Evolutionary conservation across 225 moss, liverwort and hornwort species (phyloP), one percentile per base, ranked within the genome.

Genomic region (Pseudoscleropodium purum): DNA sequence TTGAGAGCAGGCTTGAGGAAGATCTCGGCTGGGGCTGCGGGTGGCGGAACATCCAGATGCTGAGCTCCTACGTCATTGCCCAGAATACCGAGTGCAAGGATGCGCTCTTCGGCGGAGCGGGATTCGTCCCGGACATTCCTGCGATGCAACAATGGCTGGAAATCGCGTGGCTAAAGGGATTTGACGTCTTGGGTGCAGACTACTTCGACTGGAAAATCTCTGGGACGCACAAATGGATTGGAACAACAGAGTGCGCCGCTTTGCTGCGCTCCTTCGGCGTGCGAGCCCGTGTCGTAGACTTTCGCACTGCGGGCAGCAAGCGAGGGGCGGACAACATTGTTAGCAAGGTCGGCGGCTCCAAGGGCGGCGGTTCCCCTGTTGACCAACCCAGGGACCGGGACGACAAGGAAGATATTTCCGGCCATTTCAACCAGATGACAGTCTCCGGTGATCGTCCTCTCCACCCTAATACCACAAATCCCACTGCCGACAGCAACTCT

Each of bases 21-120:
- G 96, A 97, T 84, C 90, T 94, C 27, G 96, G 96, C 52, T 97
- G 96, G 96, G 96, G 96, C 59, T 97, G 96, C 60, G 96, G 96
- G 54, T 97, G 96, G 96, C 94, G 96, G 34, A 96, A 96, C 86
- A 96, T 96, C 86, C 96, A 96, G 88, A 96, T 96, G 89, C 49
- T 97, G 64, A 91, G 91, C 85, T 97, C 95, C 20, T 92, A 87
- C 47, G 9, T 97, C 81, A 84, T 94, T 61, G 90, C 90, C 6
- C 90, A 94, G 68, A 76, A 91, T 51, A 2, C 13, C 29, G 94
- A 91, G 79, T 75, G 75, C 33, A 91, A 69, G 86, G 95, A 97
- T 41, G 95, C 84, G 6, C 87, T 97, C 43, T 97, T 97, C 45
- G 93, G 93, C 26, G 96, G 95, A 49, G 92, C 94, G 26, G 94